phyloP scores from a whole-genome alignment of 2,329 filamentous ascomycete species.

The Emydomyces testavorans region DNA sequence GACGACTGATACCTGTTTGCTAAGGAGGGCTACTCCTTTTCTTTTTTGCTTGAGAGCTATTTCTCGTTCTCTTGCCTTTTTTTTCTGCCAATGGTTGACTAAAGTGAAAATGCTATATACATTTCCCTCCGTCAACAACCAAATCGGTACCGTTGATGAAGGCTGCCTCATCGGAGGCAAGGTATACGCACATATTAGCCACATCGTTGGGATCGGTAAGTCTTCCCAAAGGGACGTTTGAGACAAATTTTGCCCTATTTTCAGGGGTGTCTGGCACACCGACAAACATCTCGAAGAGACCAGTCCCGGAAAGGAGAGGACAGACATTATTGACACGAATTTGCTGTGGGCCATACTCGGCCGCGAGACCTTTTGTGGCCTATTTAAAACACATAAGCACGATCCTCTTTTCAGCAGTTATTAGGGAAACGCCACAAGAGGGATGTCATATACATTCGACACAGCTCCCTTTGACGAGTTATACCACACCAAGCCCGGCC shows the following conservation, averaged over 20 bases:
- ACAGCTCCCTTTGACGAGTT: slow-evolving; percentile 37
- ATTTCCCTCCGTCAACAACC: slow-evolving; percentile 49
- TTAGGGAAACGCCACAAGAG: too few relatives aligned
- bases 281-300: slow-evolving; percentile 42
- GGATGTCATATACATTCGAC: slow-evolving; percentile 28
- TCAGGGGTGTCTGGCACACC: slow-evolving; percentile 37
- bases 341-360: slow-evolving; percentile 59
- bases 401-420: not conserved
- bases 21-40: not conserved
- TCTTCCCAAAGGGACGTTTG: slow-evolving; percentile 35
- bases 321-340: slow-evolving; percentile 64
- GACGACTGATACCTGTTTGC: not conserved
- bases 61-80: not conserved
- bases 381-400: slow-evolving; percentile 18
- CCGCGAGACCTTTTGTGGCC: slow-evolving; percentile 56
- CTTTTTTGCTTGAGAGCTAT: not conserved
- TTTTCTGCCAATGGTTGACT: not conserved
- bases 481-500: slow-evolving; percentile 38
- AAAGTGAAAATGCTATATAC: slow-evolving; percentile 21
- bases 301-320: slow-evolving; percentile 56
- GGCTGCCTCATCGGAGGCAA: slow-evolving; percentile 58
- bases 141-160: slow-evolving; percentile 65
- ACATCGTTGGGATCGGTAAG: slow-evolving; percentile 47
- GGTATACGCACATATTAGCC: slow-evolving; percentile 57
- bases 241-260: slow-evolving; percentile 35